These are phyloP conservation scores for Kalmanozyma brasiliensis DNA, from an alignment of 1,284 basidiomycete species.

Conservation along the genomic window DNA sequence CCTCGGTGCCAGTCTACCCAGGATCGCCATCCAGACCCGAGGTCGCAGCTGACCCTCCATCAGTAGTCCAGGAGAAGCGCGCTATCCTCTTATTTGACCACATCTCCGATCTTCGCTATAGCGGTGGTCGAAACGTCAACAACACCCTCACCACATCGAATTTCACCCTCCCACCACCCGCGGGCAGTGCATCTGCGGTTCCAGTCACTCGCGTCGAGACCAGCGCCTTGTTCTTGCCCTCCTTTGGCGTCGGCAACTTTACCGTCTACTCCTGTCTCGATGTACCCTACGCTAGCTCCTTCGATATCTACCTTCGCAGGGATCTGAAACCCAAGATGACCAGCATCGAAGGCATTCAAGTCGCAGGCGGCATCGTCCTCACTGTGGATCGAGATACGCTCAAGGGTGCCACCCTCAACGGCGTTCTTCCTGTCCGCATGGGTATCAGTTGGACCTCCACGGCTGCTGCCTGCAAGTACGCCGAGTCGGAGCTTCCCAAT, in stretches of 20 bases:
- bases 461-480: slow-evolving; percentile 34
- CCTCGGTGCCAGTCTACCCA: no score
- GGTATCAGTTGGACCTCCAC: slow-evolving; percentile 39
- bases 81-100: slow-evolving; percentile 39
- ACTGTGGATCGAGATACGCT: slow-evolving; percentile 15
- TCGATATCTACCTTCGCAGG: slow-evolving; percentile 4
- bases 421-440: slow-evolving; percentile 21
- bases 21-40: no score
- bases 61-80: no score
- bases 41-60: no score
- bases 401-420: slow-evolving; percentile 1
- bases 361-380: slow-evolving; percentile 20
- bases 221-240: slow-evolving; percentile 24
- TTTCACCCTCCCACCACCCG: slow-evolving; percentile 1
- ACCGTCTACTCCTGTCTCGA: slow-evolving; percentile 35
- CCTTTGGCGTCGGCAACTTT: slow-evolving; percentile 34
- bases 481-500: slow-evolving; percentile 25
- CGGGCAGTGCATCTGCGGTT: neutral
- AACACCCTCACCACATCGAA: slow-evolving; percentile 20
- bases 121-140: slow-evolving; percentile 6
- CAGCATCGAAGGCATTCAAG: slow-evolving; percentile 7
- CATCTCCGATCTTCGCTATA: slow-evolving; percentile 27
- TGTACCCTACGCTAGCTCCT: slow-evolving; percentile 16
- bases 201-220: slow-evolving; percentile 20
- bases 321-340: neutral